Evolutionary conservation across 192 early-diverging fungal species (phyloP), one percentile per base, ranked within the genome.

Genomic region (Linnemannia elongata): DNA sequence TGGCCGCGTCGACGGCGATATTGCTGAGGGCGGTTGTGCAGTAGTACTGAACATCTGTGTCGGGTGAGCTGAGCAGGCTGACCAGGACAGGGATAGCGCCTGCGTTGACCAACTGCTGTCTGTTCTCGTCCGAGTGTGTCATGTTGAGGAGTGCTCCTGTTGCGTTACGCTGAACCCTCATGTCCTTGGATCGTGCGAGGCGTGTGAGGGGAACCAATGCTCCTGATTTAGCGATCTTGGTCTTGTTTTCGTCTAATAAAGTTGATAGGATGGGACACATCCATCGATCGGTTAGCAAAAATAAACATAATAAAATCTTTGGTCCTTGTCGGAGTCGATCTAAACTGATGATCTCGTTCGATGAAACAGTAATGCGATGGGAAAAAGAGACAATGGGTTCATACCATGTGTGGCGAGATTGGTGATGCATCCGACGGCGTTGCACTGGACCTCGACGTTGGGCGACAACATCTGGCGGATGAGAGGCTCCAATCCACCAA

Each of bases 381-480:
- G 27, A 52, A 52, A 17, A 18, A 52, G 49, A 13, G 60, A 15
- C 13, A 15, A 15, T 12, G 6, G 17, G 63, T n/a, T 44, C 76
- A 75, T 90, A 94, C 94, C 94, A 83, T 93, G 91, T 6, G 97
- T 97, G 8, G 97, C 96, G 76, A 98, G 92, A 72, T 98, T 98
- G 0, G 97, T 98, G 79, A 98, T 96, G 89, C 97, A 98, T 20
- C 97, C 97, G 24, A 97, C 97, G 18, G 97, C 96, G 88, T 98
- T 98, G 82, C 96, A 96, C 89, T 97, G 96, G n/a, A 97, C 96
- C 80, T 97, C 97, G 38, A 96, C 93, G 78, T 97, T 96, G 18
- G 93, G 92, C 38, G 94, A 94, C 71, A 94, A 90, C 96, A 97
- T 97, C 86, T 97, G 94, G 60, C 94, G 93, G 80, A 97, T 95